Conservation (phyloP, 805 yeast species). For the Saturnispora besseyi region DNA sequence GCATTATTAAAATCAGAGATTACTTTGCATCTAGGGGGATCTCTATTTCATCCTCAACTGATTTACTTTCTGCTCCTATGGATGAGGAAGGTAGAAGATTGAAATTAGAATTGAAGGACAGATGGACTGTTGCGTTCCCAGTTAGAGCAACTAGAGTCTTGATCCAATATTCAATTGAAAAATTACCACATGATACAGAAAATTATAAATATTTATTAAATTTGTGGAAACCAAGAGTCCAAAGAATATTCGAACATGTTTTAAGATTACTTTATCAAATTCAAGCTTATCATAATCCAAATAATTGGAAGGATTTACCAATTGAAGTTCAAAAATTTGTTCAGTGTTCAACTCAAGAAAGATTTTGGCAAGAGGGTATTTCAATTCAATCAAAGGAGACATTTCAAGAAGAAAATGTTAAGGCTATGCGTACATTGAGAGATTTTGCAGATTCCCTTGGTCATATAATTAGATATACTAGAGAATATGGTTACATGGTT, state of each 20-base stretch:
- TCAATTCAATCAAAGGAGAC: conserved; percentile 90
- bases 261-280: conserved; percentile 81
- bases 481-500: conserved; percentile 90
- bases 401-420: conserved; percentile 86
- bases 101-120: conserved; percentile 71
- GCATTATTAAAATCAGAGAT: conserved; percentile 86
- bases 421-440: conserved; percentile 85
- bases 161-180: conserved; percentile 91
- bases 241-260: conserved; percentile 86
- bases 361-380: conserved; percentile 98
- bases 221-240: conserved; percentile 89
- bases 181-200: conserved; percentile 67
- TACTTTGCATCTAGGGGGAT: conserved; percentile 81
- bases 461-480: conserved; percentile 86
- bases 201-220: conserved; percentile 62
- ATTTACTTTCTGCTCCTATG: conserved; percentile 70
- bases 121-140: conserved; percentile 92
- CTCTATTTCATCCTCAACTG: conserved; percentile 65
- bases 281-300: conserved; percentile 90
- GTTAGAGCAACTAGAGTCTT: conserved; percentile 92
- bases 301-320: conserved; percentile 82
- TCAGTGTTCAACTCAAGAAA: conserved; percentile 77
- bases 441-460: conserved; percentile 98
- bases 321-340: conserved; percentile 87
- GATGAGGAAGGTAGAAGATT: conserved; percentile 79